Evolutionary conservation across 768 basidiomycete species (phyloP).

Genomic region (Filobasidium floriforme): DNA sequence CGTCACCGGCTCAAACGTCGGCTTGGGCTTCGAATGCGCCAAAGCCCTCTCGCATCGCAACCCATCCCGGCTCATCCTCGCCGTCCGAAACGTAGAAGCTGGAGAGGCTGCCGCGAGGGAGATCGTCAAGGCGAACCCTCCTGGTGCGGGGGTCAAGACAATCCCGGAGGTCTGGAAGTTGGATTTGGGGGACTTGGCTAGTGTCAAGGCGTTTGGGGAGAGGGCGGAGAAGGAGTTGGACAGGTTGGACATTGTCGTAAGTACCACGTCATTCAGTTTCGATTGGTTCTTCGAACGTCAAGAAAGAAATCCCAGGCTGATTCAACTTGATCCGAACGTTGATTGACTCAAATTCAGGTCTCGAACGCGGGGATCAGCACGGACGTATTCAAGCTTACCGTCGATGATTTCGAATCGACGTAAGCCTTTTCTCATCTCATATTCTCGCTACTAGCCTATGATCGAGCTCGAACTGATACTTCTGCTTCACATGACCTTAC

Average conservation of each 20-base stretch:
- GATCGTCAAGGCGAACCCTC: constrained; percentile 14
- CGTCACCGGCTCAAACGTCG: constrained; percentile 29
- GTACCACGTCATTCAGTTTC: not conserved
- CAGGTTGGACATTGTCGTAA: constrained; percentile 27
- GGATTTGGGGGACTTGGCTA: constrained; percentile 24
- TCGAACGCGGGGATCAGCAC: constrained; percentile 23
- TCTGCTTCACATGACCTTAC: not conserved
- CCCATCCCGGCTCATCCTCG: constrained; percentile 28
- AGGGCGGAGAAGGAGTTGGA: constrained; percentile 21
- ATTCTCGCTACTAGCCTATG: too few species aligned
- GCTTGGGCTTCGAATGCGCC: constrained; percentile 27
- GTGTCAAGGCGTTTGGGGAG: constrained; percentile 25
- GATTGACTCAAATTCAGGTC: constrained; percentile 12
- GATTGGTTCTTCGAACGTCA: too few species aligned
- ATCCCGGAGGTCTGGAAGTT: constrained; percentile 27
- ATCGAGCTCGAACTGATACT: not conserved
- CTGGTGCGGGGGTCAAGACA: constrained; percentile 2
- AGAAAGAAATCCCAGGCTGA: not conserved
- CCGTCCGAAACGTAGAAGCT: constrained; percentile 21
- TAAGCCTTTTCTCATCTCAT: too few species aligned
- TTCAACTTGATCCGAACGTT: constrained; percentile 3
- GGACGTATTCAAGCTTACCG: constrained; percentile 8
- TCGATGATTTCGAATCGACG: constrained; percentile 23
- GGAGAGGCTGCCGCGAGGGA: constrained; percentile 24
- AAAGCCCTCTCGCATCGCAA: constrained; percentile 17